Evolutionary conservation across 441 rosid species (phyloP).

Genomic region (Erodium moschatum): DNA sequence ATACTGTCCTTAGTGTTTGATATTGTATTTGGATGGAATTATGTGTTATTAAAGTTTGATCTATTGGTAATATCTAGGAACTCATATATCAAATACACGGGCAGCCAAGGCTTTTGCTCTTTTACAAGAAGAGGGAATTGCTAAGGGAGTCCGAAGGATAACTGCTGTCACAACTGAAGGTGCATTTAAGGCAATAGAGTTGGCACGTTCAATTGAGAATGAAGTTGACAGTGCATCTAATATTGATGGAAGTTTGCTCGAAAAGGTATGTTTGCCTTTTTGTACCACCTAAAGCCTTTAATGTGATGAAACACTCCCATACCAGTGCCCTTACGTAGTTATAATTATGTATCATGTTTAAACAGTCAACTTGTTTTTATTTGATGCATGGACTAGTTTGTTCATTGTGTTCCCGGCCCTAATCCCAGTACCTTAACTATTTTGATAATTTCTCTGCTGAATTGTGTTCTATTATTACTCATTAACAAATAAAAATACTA

Average conservation of each 20-base stretch:
- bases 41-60: slow-evolving; percentile 20
- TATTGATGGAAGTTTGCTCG: slow-evolving; percentile 55
- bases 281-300: neutral
- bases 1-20: neutral
- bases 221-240: slow-evolving; percentile 60
- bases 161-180: slow-evolving; percentile 78
- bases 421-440: neutral
- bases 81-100: slow-evolving; percentile 74
- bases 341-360: neutral
- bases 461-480: neutral
- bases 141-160: slow-evolving; percentile 79
- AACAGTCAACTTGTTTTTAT: too few relatives aligned
- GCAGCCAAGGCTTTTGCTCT: slow-evolving; percentile 95
- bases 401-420: too few relatives aligned
- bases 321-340: neutral
- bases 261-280: slow-evolving; percentile 47
- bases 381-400: too few relatives aligned
- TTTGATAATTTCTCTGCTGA: neutral
- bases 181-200: slow-evolving; percentile 65
- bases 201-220: slow-evolving; percentile 51
- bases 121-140: slow-evolving; percentile 90
- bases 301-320: neutral
- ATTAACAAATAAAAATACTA: neutral
- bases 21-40: slow-evolving; percentile 10
- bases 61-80: slow-evolving; percentile 39